These are phyloP conservation scores for Marvania coccoides DNA, from an alignment of 139 green algal genomes.

Conservation along the genomic window DNA sequence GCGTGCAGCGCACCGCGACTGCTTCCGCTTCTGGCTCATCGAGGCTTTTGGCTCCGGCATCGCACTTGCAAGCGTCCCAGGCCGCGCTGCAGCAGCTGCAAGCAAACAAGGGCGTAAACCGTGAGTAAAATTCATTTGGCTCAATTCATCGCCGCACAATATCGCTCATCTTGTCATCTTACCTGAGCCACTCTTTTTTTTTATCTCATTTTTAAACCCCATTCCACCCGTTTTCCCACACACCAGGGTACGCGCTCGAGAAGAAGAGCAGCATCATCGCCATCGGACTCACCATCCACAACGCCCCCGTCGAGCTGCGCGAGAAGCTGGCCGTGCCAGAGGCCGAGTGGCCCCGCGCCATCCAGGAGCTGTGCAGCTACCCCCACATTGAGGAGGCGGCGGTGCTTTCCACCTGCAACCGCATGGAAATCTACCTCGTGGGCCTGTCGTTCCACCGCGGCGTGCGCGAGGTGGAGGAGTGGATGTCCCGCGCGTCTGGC, in stretches of 20 bases:
- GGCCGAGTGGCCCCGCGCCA: constrained; percentile 88
- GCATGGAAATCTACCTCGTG: constrained; percentile 98
- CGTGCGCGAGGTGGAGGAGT: constrained; percentile 95
- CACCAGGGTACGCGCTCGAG: constrained; percentile 81
- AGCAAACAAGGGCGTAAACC: constrained; percentile 40
- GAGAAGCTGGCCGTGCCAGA: constrained; percentile 97
- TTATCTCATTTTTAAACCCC: neutral
- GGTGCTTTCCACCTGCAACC: constrained; percentile 97
- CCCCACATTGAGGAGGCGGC: constrained; percentile 98
- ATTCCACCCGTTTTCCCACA: neutral
- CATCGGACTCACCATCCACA: constrained; percentile 94
- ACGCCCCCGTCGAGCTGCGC: constrained; percentile 88
- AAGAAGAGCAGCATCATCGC: constrained; percentile 91
- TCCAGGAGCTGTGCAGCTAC: constrained; percentile 84
- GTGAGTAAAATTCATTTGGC: constrained; percentile 44
- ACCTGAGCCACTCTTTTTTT: neutral
- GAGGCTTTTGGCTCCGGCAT: constrained; percentile 37
- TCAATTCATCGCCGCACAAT: no score
- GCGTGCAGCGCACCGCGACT: neutral
- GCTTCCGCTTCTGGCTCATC: neutral
- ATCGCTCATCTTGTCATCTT: neutral
- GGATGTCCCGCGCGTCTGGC: constrained; percentile 85
- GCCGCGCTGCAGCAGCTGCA: constrained; percentile 57
- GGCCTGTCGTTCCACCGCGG: constrained; percentile 88
- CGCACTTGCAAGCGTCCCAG: constrained; percentile 46